phyloP scores from a whole-genome alignment of 306 rosid species.

The Datisca glomerata region DNA sequence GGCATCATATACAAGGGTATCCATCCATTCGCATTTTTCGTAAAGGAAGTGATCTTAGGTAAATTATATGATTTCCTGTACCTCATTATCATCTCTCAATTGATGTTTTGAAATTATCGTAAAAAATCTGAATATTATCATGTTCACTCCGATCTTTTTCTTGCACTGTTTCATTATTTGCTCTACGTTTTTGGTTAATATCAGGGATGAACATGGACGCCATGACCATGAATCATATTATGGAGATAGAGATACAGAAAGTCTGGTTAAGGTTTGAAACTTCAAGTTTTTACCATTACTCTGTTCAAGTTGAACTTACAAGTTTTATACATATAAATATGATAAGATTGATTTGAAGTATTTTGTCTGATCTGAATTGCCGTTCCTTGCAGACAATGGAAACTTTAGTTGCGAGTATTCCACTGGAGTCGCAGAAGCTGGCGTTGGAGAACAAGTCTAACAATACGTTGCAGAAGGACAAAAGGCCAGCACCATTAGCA shows the following conservation, averaged over 20 bases:
- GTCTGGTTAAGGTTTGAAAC: slow-evolving; percentile 64
- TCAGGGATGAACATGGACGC: slow-evolving; percentile 88
- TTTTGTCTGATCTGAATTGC: slow-evolving; percentile 17
- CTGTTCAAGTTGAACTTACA: too few species aligned
- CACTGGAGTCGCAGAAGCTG: slow-evolving; percentile 34
- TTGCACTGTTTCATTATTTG: background rate
- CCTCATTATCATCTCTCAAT: too few species aligned
- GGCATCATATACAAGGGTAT: slow-evolving; percentile 97
- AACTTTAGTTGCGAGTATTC: slow-evolving; percentile 46
- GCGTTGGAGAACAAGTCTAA: slow-evolving; percentile 54
- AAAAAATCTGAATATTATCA: too few species aligned
- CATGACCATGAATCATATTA: slow-evolving; percentile 93
- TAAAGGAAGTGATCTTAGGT: slow-evolving; percentile 92
- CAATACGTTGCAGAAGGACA: slow-evolving; percentile 29
- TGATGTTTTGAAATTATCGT: too few species aligned
- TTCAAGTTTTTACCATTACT: background rate
- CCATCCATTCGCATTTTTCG: slow-evolving; percentile 97
- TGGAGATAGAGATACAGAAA: slow-evolving; percentile 91
- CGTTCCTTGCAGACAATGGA: slow-evolving; percentile 60
- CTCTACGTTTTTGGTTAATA: slow-evolving; percentile 17
- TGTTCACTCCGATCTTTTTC: background rate
- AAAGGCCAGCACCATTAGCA: slow-evolving; percentile 84
- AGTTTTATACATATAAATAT: too few species aligned
- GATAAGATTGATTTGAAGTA: too few species aligned
- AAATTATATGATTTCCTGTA: too few species aligned